These are phyloP conservation scores for Physcomitrellopsis africana DNA, from an alignment of 225 moss, liverwort and hornwort species.

Conservation along the genomic window DNA sequence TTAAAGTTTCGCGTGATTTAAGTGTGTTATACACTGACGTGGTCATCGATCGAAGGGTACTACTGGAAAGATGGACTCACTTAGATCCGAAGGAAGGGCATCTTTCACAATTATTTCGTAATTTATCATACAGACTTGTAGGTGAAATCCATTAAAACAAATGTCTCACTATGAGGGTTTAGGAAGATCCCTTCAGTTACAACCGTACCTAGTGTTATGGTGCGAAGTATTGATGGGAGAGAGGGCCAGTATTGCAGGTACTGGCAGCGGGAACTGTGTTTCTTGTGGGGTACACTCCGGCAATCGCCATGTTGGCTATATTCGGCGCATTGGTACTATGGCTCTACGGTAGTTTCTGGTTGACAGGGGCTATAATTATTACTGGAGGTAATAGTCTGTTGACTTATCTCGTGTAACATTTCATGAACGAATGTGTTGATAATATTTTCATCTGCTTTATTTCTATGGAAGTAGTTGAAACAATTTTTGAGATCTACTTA, in stretches of 20 bases:
- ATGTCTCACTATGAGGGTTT: constrained; percentile 6
- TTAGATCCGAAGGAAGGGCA: not conserved
- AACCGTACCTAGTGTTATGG: constrained; percentile 6
- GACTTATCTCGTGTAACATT: constrained; percentile 7
- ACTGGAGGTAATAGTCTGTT: constrained; percentile 66
- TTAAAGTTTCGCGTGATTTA: not conserved
- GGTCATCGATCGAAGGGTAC: not conserved
- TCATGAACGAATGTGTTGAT: constrained; percentile 17
- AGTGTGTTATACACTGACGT: not conserved
- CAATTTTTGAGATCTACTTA: not conserved
- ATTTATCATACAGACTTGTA: not conserved
- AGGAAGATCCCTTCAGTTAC: constrained; percentile 6
- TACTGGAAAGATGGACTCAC: not conserved
- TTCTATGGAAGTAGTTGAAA: not conserved
- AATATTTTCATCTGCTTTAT: not conserved
- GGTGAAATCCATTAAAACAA: not conserved
- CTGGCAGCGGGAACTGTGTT: constrained; percentile 68
- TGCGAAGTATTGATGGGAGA: constrained; percentile 37
- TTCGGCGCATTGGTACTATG: constrained; percentile 73
- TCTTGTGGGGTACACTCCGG: constrained; percentile 70
- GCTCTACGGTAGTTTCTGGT: constrained; percentile 95
- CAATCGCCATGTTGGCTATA: constrained; percentile 67
- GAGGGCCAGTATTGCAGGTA: constrained; percentile 65
- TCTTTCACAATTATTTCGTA: not conserved
- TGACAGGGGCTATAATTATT: constrained; percentile 72